A percentile compares a stretch with the other conserved stretches of the same genome.
Conservation (phyloP, 2,329 filamentous ascomycete genomes). For the Clarireedia hainanense region DNA sequence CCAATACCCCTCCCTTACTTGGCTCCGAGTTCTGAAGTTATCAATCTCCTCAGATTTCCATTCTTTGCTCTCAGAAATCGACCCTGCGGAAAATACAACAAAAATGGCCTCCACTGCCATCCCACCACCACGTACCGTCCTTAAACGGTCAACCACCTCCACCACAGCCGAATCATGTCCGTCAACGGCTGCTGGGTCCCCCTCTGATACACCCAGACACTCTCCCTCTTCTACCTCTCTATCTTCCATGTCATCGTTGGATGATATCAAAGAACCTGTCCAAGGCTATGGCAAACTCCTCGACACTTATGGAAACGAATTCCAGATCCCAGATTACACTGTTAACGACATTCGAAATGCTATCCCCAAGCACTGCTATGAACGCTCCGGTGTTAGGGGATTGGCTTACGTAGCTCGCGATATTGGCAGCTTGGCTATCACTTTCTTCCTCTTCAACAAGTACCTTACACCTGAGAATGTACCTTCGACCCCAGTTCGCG, state of each 20-base stretch:
- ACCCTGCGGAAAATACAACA: background rate
- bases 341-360: conserved; percentile 97
- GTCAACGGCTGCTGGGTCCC: conserved; percentile 50
- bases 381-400: conserved; percentile 71
- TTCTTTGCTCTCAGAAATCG: background rate
- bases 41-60: background rate
- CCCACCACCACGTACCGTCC: conserved; percentile 15
- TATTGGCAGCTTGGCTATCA: conserved; percentile 59
- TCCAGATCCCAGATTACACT: conserved; percentile 88
- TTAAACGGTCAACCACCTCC: conserved; percentile 24
- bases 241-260: conserved; percentile 70
- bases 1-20: background rate
- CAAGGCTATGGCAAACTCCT: conserved; percentile 57
- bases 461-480: conserved; percentile 81
- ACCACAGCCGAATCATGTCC: conserved; percentile 33
- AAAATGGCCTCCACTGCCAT: conserved; percentile 29
- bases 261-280: conserved; percentile 31
- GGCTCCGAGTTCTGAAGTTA: background rate
- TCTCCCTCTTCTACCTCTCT: conserved; percentile 83
- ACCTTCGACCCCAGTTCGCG: conserved; percentile 59
- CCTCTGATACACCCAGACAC: conserved; percentile 49
- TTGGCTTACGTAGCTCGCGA: conserved; percentile 82
- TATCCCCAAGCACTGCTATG: conserved; percentile 95
- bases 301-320: conserved; percentile 92
- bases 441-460: conserved; percentile 84